These are phyloP conservation scores for Pythium pectinolyticum DNA, from an alignment of 352 stramenopile species.

Conservation along the genomic window DNA sequence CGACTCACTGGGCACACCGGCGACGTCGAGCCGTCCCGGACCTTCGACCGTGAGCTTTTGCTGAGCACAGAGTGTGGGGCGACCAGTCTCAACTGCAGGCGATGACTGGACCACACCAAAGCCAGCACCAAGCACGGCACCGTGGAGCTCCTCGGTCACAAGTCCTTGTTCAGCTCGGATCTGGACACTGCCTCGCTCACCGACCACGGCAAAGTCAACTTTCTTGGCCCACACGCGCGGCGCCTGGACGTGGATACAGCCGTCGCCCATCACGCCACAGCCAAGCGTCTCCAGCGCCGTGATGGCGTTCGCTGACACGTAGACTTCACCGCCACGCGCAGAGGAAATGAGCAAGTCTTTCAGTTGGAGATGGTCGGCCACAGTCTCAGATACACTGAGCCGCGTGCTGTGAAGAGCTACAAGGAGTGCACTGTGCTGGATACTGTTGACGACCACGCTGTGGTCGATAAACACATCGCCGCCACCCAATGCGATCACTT, in stretches of 20 bases:
- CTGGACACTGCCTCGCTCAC: not conserved
- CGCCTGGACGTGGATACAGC: not conserved
- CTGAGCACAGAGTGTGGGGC: not conserved
- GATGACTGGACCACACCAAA: not conserved
- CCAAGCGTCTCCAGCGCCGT: not conserved
- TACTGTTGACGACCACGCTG: not conserved
- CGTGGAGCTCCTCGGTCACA: not conserved
- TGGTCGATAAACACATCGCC: not conserved
- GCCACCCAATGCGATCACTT: slow-evolving; percentile 1
- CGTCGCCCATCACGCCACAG: not conserved
- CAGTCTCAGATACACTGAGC: not conserved
- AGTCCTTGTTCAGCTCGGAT: not conserved
- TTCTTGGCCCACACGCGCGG: not conserved
- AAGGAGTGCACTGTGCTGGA: not conserved
- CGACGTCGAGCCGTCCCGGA: not conserved
- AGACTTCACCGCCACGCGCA: not conserved
- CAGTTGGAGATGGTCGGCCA: not conserved
- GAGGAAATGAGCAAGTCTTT: slow-evolving; percentile 6
- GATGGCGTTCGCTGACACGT: not conserved
- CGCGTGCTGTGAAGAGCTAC: not conserved
- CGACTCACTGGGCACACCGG: not conserved
- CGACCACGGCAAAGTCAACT: not conserved
- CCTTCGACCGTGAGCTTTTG: not conserved
- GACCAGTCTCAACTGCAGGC: not conserved
- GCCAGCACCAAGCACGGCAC: not conserved